Evolutionary conservation across 2,329 filamentous ascomycete genomes (phyloP).

Genomic region (Paramyrothecium sp.): DNA sequence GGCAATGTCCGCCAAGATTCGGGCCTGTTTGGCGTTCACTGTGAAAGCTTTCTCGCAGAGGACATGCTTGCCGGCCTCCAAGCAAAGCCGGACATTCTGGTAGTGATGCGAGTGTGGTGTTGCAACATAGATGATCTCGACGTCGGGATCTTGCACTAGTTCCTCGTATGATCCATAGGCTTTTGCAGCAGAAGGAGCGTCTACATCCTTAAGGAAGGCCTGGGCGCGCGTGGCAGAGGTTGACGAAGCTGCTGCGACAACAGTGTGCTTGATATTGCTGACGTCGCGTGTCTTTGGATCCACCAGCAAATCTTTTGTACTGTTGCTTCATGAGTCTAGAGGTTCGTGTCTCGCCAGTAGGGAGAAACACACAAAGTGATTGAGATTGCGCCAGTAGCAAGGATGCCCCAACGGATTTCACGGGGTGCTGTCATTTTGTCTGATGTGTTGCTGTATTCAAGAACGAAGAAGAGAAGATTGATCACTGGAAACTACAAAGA

Average conservation of each 20-base stretch:
- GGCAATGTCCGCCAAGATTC: slow-evolving; percentile 68
- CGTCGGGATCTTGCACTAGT: slow-evolving; percentile 71
- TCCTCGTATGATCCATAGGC: slow-evolving; percentile 80
- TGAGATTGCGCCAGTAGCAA: background rate
- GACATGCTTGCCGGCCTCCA: slow-evolving; percentile 80
- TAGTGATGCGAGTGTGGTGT: slow-evolving; percentile 91
- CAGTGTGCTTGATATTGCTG: slow-evolving; percentile 69
- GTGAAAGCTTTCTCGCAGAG: slow-evolving; percentile 89
- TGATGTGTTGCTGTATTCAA: too few species aligned
- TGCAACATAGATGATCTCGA: slow-evolving; percentile 84
- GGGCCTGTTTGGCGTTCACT: slow-evolving; percentile 73
- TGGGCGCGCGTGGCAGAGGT: slow-evolving; percentile 65
- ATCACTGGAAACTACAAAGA: too few species aligned
- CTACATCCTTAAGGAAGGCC: slow-evolving; percentile 67
- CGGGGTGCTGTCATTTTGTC: too few species aligned
- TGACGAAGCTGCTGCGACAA: slow-evolving; percentile 79
- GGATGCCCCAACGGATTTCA: background rate
- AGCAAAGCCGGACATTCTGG: slow-evolving; percentile 77
- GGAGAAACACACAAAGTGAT: background rate
- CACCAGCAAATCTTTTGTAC: slow-evolving; percentile 66
- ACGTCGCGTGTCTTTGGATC: slow-evolving; percentile 69
- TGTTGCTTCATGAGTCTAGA: background rate
- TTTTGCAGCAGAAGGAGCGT: slow-evolving; percentile 62
- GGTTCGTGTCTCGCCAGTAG: background rate
- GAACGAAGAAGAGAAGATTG: too few species aligned